Conservation (phyloP, 2,329 filamentous ascomycete species). For the Fusarium miscanthi region DNA sequence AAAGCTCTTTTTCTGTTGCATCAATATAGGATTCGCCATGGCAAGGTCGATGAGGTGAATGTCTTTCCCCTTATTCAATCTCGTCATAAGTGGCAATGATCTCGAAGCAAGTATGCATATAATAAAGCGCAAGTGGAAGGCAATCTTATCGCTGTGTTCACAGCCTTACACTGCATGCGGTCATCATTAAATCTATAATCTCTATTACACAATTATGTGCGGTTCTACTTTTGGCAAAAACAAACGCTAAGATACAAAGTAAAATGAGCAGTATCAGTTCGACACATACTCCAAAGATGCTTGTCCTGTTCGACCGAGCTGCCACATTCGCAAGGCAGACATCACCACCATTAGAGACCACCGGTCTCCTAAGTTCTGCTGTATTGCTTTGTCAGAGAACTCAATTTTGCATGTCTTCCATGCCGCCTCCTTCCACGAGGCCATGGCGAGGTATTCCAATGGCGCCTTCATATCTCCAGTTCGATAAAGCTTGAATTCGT, state of each 20-base stretch:
- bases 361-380: constrained; percentile 22
- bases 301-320: constrained; percentile 35
- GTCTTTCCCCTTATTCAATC: not conserved
- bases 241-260: constrained; percentile 5
- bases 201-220: not conserved
- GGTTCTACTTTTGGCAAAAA: not conserved
- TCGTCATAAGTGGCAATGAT: not conserved
- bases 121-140: not conserved
- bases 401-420: constrained; percentile 38
- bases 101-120: not conserved
- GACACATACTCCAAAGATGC: constrained; percentile 35
- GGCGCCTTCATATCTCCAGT: constrained; percentile 28
- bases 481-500: constrained; percentile 37
- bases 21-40: not conserved
- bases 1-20: not conserved
- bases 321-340: constrained; percentile 36
- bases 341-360: constrained; percentile 36
- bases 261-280: constrained; percentile 10
- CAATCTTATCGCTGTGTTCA: not conserved
- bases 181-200: constrained; percentile 3
- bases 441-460: constrained; percentile 27
- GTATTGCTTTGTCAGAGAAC: constrained; percentile 21
- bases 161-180: not conserved
- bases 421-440: constrained; percentile 34
- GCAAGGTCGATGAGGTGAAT: not conserved